phyloP scores from a whole-genome alignment of 169 alveolate genomes.

The Plasmodium gallinaceum region DNA sequence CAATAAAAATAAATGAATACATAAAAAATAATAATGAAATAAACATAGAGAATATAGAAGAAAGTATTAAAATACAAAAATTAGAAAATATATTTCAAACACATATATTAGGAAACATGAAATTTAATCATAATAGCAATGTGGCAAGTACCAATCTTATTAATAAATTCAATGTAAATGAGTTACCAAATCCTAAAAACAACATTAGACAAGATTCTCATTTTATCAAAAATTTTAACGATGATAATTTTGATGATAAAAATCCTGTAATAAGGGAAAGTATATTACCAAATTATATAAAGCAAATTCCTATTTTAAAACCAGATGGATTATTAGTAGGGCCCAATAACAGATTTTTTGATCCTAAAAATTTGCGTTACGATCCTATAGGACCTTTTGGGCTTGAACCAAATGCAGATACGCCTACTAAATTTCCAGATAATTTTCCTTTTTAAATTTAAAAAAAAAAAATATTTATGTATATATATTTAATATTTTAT shows the following conservation, averaged over 20 bases:
- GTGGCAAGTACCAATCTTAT: neutral
- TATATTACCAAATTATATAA: conserved; percentile 17
- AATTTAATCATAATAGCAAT: neutral
- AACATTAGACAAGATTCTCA: neutral
- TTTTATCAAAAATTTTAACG: conserved; percentile 27
- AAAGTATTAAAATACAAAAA: conserved; percentile 15
- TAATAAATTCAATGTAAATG: conserved; percentile 17
- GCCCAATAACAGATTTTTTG: conserved; percentile 83
- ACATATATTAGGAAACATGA: conserved; percentile 43
- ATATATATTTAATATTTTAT: too few relatives aligned
- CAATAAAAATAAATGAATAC: conserved; percentile 46
- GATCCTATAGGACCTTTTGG: conserved; percentile 88
- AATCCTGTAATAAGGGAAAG: conserved; percentile 23
- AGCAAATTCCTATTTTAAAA: conserved; percentile 39
- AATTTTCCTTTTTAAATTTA: conserved; percentile 59
- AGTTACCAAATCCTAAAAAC: neutral
- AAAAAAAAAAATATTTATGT: too few relatives aligned
- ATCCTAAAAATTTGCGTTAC: conserved; percentile 76
- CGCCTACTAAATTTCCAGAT: conserved; percentile 55
- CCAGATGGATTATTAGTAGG: conserved; percentile 88
- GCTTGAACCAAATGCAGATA: conserved; percentile 83
- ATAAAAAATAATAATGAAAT: conserved; percentile 3
- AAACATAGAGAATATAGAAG: conserved; percentile 4
- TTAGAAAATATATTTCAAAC: conserved; percentile 38
- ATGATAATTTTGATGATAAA: conserved; percentile 66